A percentile compares a stretch with the other conserved stretches of the same genome.
Evolutionary conservation across 1,139 yeast genomes (phyloP).

Genomic region (Scheffersomyces lignicola): DNA sequence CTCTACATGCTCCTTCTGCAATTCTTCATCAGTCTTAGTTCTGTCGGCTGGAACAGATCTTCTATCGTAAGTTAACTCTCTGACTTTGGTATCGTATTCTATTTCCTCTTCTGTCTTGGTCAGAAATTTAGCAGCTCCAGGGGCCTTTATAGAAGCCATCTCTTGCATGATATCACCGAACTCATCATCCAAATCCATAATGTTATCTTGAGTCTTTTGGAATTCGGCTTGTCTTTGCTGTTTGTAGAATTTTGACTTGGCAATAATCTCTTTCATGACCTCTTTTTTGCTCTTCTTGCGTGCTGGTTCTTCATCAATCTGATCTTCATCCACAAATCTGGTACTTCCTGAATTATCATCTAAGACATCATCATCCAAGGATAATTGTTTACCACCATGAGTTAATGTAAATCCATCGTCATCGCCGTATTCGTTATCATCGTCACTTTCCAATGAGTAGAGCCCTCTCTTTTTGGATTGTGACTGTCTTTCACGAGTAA

Average conservation of each 20-base stretch:
- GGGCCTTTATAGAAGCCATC: constrained; percentile 21
- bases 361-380: constrained; percentile 43
- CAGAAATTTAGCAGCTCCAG: constrained; percentile 20
- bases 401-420: constrained; percentile 59
- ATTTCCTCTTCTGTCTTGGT: constrained; percentile 48
- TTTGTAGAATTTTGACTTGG: constrained; percentile 88
- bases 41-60: constrained; percentile 96
- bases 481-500: constrained; percentile 81
- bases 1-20: constrained; percentile 66
- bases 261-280: constrained; percentile 95
- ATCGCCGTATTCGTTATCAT: constrained; percentile 54
- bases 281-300: constrained; percentile 87
- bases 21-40: constrained; percentile 89
- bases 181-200: constrained; percentile 75
- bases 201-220: constrained; percentile 66
- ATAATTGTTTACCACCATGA: constrained; percentile 73
- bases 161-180: constrained; percentile 78
- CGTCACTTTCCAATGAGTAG: constrained; percentile 70
- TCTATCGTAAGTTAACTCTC: constrained; percentile 78
- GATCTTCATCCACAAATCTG: constrained; percentile 38
- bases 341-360: constrained; percentile 18
- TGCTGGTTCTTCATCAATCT: constrained; percentile 31
- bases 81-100: constrained; percentile 73
- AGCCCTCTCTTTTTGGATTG: constrained; percentile 50
- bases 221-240: constrained; percentile 83